phyloP scores from a whole-genome alignment of 2,329 filamentous ascomycete species.

The Golovinomyces cichoracearum region DNA sequence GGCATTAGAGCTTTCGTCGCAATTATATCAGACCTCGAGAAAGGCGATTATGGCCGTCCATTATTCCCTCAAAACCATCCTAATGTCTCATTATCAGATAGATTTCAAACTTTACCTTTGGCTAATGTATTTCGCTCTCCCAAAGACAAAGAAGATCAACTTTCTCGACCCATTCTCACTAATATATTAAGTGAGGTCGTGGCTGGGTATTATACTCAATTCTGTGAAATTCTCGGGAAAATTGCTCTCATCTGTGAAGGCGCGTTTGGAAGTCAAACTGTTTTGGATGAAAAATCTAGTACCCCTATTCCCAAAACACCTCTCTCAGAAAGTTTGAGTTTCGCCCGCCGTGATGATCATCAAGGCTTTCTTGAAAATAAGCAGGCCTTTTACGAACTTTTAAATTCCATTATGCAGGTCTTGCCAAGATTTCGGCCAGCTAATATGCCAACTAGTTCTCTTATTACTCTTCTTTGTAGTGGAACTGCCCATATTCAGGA shows the following conservation, averaged over 20 bases:
- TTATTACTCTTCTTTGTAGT: slow-evolving; percentile 87
- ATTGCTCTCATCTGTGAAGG: slow-evolving; percentile 94
- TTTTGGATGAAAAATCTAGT: slow-evolving; percentile 81
- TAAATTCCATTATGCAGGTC: slow-evolving; percentile 87
- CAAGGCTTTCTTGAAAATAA: slow-evolving; percentile 52
- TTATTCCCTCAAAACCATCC: slow-evolving; percentile 48
- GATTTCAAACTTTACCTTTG: slow-evolving; percentile 24
- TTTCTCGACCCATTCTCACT: slow-evolving; percentile 38
- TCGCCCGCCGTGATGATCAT: slow-evolving; percentile 56
- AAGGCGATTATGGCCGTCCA: slow-evolving; percentile 47
- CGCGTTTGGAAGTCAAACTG: slow-evolving; percentile 85
- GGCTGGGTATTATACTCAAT: slow-evolving; percentile 65
- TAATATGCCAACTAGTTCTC: slow-evolving; percentile 72
- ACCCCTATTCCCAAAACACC: slow-evolving; percentile 77
- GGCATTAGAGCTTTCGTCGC: slow-evolving; percentile 82
- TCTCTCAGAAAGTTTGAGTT: slow-evolving; percentile 80
- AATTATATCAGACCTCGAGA: slow-evolving; percentile 81
- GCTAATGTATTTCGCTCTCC: slow-evolving; percentile 14
- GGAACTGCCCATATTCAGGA: slow-evolving; percentile 86
- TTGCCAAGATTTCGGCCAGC: slow-evolving; percentile 78
- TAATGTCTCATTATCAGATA: slow-evolving; percentile 17
- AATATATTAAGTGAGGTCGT: slow-evolving; percentile 46
- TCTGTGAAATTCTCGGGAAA: slow-evolving; percentile 85
- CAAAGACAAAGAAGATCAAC: slow-evolving; percentile 29
- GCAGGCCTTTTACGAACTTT: slow-evolving; percentile 80